Evolutionary conservation across 176 grass and related monocot species (phyloP).

Genomic region (Areca catechu): DNA sequence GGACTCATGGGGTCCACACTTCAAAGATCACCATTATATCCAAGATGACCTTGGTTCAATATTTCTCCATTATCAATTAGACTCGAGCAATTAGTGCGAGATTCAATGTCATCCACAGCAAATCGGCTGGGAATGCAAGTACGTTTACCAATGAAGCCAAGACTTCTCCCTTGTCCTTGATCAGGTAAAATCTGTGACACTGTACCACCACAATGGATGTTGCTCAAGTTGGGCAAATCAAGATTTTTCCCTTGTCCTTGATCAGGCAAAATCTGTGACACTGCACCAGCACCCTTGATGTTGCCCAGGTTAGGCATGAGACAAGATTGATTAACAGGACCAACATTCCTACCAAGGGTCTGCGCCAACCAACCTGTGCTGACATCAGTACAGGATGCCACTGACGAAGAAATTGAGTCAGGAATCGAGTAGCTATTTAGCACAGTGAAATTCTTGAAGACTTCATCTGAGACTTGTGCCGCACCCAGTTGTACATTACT

Average conservation of each 20-base stretch:
- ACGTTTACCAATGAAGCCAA: constrained; percentile 95
- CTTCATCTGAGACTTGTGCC: constrained; percentile 46
- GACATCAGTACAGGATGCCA: constrained; percentile 10
- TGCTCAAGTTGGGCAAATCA: constrained; percentile 20
- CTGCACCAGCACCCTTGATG: too few species aligned
- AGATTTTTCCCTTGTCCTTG: too few species aligned
- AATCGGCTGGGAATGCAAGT: constrained; percentile 79
- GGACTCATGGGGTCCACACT: background rate
- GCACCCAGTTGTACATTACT: constrained; percentile 55
- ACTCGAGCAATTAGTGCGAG: constrained; percentile 65
- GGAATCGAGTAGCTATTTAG: constrained; percentile 7
- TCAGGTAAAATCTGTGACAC: constrained; percentile 38
- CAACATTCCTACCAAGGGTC: constrained; percentile 4
- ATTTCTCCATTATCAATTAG: constrained; percentile 56
- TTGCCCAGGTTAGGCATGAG: constrained; percentile 7
- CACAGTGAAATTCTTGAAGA: constrained; percentile 10
- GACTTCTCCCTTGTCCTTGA: constrained; percentile 59
- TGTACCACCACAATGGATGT: constrained; percentile 31
- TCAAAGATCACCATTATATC: constrained; percentile 69
- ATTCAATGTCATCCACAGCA: constrained; percentile 82
- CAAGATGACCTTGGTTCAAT: constrained; percentile 52
- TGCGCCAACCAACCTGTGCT: constrained; percentile 16
- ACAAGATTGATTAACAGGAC: constrained; percentile 22
- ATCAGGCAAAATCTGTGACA: too few species aligned
- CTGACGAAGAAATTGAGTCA: background rate